Base-by-base conservation (phyloP, 306 rosid genomes). In the Gynostemma pentaphyllum region DNA sequence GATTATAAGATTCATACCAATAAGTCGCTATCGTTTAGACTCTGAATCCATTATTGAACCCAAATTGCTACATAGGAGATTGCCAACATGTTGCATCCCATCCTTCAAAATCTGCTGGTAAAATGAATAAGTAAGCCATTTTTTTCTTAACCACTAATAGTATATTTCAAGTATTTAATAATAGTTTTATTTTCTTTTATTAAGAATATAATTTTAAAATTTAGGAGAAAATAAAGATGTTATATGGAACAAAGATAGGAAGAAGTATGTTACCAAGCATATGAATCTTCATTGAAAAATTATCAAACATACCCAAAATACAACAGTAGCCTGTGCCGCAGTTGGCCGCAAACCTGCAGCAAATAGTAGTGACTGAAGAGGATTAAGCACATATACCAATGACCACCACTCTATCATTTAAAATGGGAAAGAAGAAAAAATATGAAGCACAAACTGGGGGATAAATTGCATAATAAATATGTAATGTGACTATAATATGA, bases 1-100 rank as follows among this genome's bases (percentile, higher is more conserved):
- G n/a, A n/a, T n/a, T n/a, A n/a, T n/a, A n/a, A n/a, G n/a, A n/a
- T n/a, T n/a, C n/a, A n/a, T n/a, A 89, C 97, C 97, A 34, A 89
- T 47, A 64, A 89, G 75, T 70, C 97, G 85, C 95, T 95, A 89
- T 24, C 85, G 76, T 69, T 87, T 87, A 66, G 97, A 92, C 64
- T 89, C 97, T 0, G 95, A 90, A 82, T 90, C 97, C 97, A 90
- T 90, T 79, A 89, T 85, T 70, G 97, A 87, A 4, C 97, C 97
- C 82, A 88, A 75, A 65, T 79, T 87, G 54, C 90, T 87, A 71
- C 97, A 87, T 72, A 90, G 82, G 62, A 90, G 71, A 78, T 81
- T 84, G 62, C 97, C 95, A 19, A 84, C 86, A 79, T 89, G 97
- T 73, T 89, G 87, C 95, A 89, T 87, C 29, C 95, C 97, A 78